A percentile compares a stretch with the other conserved stretches of the same genome.
Evolutionary conservation across 2,329 filamentous ascomycete species (phyloP).

Genomic region (Ophiostoma ips): DNA sequence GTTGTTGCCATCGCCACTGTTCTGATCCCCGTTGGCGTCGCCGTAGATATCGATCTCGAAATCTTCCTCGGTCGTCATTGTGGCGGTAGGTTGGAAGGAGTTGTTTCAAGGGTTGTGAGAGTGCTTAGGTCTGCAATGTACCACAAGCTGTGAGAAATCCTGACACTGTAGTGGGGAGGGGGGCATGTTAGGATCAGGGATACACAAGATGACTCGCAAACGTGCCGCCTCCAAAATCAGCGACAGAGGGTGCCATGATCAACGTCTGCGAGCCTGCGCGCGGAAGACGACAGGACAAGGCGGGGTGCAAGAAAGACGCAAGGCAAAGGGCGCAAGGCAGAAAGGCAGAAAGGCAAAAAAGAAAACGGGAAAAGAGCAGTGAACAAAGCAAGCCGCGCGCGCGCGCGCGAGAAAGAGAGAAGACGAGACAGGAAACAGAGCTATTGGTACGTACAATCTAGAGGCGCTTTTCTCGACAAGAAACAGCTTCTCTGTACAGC

Average conservation of each 20-base stretch:
- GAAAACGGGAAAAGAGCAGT: constrained; percentile 22
- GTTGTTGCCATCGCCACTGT: constrained; percentile 18
- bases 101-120: background rate
- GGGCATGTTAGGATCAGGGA: constrained; percentile 9
- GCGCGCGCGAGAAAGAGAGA: no score
- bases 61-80: constrained; percentile 52
- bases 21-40: constrained; percentile 34
- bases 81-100: background rate
- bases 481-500: constrained; percentile 14
- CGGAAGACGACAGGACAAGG: constrained; percentile 10
- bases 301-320: no score
- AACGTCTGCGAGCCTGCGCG: background rate
- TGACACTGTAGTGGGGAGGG: constrained; percentile 11
- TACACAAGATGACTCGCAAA: constrained; percentile 10
- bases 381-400: no score
- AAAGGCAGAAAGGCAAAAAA: constrained; percentile 13
- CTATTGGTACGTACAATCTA: constrained; percentile 41
- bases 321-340: constrained; percentile 12
- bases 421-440: background rate
- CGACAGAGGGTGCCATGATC: constrained; percentile 6
- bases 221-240: background rate
- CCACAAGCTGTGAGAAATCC: background rate
- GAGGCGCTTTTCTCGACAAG: constrained; percentile 11
- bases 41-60: constrained; percentile 63
- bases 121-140: background rate